Conservation (phyloP, 306 rosid genomes). For the Clitoria ternatea region DNA sequence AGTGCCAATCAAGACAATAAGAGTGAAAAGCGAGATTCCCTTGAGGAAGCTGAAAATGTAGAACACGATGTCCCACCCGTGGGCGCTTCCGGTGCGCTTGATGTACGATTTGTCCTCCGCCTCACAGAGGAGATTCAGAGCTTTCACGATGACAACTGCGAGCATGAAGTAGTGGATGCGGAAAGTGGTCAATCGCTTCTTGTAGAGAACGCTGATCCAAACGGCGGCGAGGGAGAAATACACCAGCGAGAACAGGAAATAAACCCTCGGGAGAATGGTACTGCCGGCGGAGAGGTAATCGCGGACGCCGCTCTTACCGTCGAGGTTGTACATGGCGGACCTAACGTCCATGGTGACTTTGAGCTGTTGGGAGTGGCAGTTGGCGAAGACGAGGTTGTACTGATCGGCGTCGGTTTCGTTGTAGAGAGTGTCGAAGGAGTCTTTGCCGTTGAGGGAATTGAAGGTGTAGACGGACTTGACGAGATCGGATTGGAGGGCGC, state of each 20-base stretch:
- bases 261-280: conserved; percentile 73
- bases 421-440: conserved; percentile 20
- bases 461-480: conserved; percentile 59
- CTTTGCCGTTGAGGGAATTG: conserved; percentile 30
- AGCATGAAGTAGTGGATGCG: conserved; percentile 92
- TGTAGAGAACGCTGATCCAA: conserved; percentile 68
- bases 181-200: conserved; percentile 72
- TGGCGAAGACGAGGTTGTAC: conserved; percentile 80
- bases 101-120: conserved; percentile 90
- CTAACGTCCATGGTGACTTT: conserved; percentile 63
- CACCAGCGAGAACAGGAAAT: conserved; percentile 53
- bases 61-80: conserved; percentile 93
- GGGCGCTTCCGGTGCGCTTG: conserved; percentile 84
- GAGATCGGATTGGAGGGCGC: conserved; percentile 65
- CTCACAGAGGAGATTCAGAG: conserved; percentile 73
- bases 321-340: conserved; percentile 86
- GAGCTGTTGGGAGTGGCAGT: conserved; percentile 43
- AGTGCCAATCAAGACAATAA: conserved; percentile 85
- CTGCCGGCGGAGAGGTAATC: conserved; percentile 86
- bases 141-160: conserved; percentile 69
- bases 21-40: conserved; percentile 77
- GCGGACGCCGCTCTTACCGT: conserved; percentile 50
- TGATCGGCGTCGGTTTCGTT: conserved; percentile 70
- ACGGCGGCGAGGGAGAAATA: conserved; percentile 50
- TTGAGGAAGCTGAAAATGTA: conserved; percentile 86